Conservation (phyloP, 371 early-diverging fungal genomes). For the Edhazardia aedis region DNA sequence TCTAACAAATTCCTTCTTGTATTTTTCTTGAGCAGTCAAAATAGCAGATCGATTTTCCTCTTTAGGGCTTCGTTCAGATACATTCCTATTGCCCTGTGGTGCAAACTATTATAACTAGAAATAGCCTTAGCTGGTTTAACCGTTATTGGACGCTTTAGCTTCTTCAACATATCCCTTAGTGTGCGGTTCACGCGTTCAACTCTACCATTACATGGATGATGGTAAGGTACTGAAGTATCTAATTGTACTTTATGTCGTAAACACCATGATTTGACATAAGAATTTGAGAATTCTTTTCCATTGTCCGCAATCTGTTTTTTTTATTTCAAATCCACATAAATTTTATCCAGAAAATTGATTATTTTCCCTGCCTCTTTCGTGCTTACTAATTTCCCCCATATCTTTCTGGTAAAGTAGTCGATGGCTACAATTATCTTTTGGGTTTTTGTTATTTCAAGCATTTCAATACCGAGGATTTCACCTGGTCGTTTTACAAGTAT, state of each 20-base stretch:
- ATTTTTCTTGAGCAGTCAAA: no score
- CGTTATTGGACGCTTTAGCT: no score
- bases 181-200: not conserved
- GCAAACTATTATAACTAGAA: conserved; percentile 9
- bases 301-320: not conserved
- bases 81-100: conserved; percentile 2
- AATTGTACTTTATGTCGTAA: not conserved
- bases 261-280: not conserved
- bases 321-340: not conserved
- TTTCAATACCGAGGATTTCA: not conserved
- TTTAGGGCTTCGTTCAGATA: not conserved
- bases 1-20: no score
- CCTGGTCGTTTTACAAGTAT: no score
- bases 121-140: conserved; percentile 15
- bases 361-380: not conserved
- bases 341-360: not conserved
- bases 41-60: no score
- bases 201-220: not conserved
- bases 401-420: not conserved
- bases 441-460: not conserved
- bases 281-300: not conserved
- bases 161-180: not conserved
- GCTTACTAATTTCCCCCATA: not conserved
- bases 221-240: not conserved
- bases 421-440: not conserved